phyloP scores from a whole-genome alignment of 306 rosid genomes.

The Prunus mira region DNA sequence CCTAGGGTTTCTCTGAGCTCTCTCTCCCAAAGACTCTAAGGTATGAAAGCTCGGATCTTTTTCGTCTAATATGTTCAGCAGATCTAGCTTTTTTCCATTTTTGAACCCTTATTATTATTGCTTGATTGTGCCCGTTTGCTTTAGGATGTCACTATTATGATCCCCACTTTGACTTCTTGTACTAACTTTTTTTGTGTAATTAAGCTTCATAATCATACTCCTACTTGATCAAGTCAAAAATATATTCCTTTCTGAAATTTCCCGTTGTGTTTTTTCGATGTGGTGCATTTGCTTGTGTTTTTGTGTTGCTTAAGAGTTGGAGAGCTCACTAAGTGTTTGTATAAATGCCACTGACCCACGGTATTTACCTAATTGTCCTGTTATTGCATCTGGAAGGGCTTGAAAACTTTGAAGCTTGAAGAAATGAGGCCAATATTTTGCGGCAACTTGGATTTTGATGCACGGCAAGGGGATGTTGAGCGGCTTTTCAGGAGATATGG shows the following conservation, averaged over 20 bases:
- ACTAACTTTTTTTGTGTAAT: neutral
- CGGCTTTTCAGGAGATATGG: conserved; percentile 78
- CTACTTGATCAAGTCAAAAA: neutral
- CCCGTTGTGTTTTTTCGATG: neutral
- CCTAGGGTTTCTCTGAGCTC: conserved; percentile 23
- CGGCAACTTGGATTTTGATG: conserved; percentile 76
- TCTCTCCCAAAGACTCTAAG: conserved; percentile 19
- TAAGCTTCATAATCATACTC: neutral
- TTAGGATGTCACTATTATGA: neutral
- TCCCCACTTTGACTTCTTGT: neutral
- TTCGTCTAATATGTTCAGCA: neutral
- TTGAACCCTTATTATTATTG: neutral
- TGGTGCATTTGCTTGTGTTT: conserved; percentile 10
- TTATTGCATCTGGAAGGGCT: conserved; percentile 22
- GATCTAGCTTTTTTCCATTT: conserved; percentile 21
- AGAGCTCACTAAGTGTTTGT: neutral
- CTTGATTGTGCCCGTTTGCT: neutral
- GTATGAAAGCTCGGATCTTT: conserved; percentile 27
- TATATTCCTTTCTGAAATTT: neutral
- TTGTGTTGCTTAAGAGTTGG: neutral
- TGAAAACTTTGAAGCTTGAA: conserved; percentile 12
- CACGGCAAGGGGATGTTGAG: conserved; percentile 73
- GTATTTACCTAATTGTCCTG: neutral
- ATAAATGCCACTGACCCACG: neutral
- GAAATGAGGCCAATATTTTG: conserved; percentile 73